Percentiles rank a stretch among this genome's conserved stretches.
Evolutionary conservation across 495 filamentous ascomycete species (phyloP).

Genomic region (Diplogelasinospora grovesii): DNA sequence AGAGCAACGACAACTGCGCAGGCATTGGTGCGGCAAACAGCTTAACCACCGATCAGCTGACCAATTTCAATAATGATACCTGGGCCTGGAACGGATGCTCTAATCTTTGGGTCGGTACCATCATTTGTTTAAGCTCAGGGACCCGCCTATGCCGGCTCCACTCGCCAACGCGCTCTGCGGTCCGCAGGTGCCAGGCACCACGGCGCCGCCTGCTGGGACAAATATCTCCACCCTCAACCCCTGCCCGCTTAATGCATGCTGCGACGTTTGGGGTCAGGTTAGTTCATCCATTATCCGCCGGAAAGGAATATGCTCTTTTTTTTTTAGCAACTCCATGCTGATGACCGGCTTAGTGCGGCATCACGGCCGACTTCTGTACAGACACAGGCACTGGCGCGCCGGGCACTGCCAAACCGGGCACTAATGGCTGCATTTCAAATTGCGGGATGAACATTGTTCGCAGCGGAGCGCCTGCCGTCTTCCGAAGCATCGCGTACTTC

Average conservation of each 20-base stretch:
- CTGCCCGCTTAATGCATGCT: slow-evolving; percentile 31
- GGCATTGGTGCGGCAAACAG: slow-evolving; percentile 21
- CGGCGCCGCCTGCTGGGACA: slow-evolving; percentile 7
- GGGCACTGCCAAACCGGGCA: slow-evolving; percentile 25
- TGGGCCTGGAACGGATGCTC: slow-evolving; percentile 47
- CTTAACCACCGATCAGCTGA: slow-evolving; percentile 30
- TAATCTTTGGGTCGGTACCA: slow-evolving; percentile 13
- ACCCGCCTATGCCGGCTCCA: slow-evolving; percentile 37
- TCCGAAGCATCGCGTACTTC: slow-evolving; percentile 22
- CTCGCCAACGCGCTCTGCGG: slow-evolving; percentile 38
- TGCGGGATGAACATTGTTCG: slow-evolving; percentile 37
- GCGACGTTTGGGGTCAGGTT: slow-evolving; percentile 11
- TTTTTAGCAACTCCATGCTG: too few relatives aligned
- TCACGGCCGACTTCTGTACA: slow-evolving; percentile 40
- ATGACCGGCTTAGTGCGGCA: too few relatives aligned
- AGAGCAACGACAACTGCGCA: slow-evolving; percentile 28
- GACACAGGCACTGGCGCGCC: slow-evolving; percentile 27
- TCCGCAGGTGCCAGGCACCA: slow-evolving; percentile 34
- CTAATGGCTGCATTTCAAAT: slow-evolving; percentile 43
- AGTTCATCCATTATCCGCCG: too few relatives aligned
- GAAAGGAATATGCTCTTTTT: too few relatives aligned
- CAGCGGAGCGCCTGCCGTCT: not conserved
- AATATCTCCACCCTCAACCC: slow-evolving; percentile 24
- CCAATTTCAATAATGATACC: slow-evolving; percentile 36
- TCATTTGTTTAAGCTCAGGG: slow-evolving; percentile 46